Evolutionary conservation across 2,329 filamentous ascomycete genomes (phyloP).

Genomic region (Botrytis fabae): DNA sequence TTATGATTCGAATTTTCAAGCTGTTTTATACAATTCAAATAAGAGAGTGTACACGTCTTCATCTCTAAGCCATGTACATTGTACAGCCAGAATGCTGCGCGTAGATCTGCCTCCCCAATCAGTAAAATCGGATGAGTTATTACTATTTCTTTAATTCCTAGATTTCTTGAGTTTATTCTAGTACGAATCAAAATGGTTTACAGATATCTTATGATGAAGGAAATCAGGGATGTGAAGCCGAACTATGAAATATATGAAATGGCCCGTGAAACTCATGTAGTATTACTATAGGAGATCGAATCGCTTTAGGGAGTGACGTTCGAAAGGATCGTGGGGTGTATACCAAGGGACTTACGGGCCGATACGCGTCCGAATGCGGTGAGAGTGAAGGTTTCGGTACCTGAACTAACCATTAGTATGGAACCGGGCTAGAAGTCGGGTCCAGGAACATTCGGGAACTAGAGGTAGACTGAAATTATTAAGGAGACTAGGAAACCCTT

Average conservation of each 20-base stretch:
- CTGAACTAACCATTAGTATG: neutral
- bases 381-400: neutral
- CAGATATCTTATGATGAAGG: neutral
- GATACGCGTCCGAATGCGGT: neutral
- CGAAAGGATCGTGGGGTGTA: neutral
- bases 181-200: rapidly evolving
- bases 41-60: neutral
- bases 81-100: neutral
- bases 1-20: neutral
- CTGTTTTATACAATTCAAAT: neutral
- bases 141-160: rapidly evolving
- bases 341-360: neutral
- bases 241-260: neutral
- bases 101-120: rapidly evolving
- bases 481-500: neutral
- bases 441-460: neutral
- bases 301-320: no score
- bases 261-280: rapidly evolving
- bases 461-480: neutral
- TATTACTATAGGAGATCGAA: neutral
- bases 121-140: neutral
- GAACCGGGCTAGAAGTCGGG: neutral
- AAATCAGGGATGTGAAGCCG: no score
- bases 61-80: neutral
- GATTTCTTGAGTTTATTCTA: neutral